A percentile compares a stretch with the other conserved stretches of the same genome.
These are phyloP conservation scores for Linum lewisii DNA, from an alignment of 345 rosid species.

Conservation along the genomic window DNA sequence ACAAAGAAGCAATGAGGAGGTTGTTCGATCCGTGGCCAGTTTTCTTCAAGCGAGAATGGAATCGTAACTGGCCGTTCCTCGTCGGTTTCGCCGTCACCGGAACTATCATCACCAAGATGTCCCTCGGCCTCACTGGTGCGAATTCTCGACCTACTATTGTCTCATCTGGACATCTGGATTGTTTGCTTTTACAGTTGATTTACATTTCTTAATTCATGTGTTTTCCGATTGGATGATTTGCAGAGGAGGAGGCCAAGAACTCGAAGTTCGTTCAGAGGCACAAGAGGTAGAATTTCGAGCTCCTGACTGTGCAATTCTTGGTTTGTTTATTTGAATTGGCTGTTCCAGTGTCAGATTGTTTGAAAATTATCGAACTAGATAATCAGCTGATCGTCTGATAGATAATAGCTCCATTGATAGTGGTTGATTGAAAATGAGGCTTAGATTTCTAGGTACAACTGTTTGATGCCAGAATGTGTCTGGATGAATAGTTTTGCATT, in stretches of 20 bases:
- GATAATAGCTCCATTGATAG: too few species aligned
- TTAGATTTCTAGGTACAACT: too few species aligned
- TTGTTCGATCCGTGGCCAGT: constrained; percentile 15
- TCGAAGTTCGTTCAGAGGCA: constrained; percentile 11
- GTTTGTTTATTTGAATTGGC: not conserved
- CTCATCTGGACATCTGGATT: too few species aligned
- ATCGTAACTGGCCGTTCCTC: constrained; percentile 11
- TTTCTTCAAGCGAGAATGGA: constrained; percentile 10
- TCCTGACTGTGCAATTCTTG: too few species aligned
- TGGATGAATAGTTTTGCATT: too few species aligned
- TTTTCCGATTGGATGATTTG: not conserved
- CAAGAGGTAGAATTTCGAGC: constrained; percentile 1
- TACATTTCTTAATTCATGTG: not conserved
- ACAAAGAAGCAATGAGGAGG: not conserved
- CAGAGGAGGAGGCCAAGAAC: constrained; percentile 14
- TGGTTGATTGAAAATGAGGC: too few species aligned
- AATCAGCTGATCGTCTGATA: too few species aligned
- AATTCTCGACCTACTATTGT: not conserved
- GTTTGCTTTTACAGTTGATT: too few species aligned
- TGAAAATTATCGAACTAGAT: not conserved
- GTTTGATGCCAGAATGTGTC: too few species aligned
- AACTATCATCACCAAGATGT: constrained; percentile 7
- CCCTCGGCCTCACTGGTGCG: constrained; percentile 11
- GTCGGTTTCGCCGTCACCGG: constrained; percentile 12
- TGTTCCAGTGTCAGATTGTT: not conserved